These are phyloP conservation scores for Leptoxyphium fumago DNA, from an alignment of 2,329 filamentous ascomycete genomes.

Conservation along the genomic window DNA sequence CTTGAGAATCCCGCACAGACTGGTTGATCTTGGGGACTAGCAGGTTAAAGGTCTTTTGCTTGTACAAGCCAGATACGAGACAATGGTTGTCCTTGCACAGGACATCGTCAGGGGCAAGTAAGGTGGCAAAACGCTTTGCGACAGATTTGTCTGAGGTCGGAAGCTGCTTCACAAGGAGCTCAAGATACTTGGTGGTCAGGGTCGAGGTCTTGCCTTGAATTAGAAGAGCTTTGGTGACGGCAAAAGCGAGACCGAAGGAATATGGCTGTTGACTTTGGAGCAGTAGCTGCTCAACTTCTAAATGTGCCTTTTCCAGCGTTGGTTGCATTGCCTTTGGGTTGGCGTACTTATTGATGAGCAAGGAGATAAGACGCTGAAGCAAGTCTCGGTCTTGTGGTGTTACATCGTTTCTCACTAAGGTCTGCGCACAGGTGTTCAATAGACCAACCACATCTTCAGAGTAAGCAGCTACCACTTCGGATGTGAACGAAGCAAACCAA, in stretches of 20 bases:
- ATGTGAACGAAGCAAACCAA: conserved; percentile 18
- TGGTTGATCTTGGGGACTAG: conserved; percentile 42
- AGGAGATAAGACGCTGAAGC: conserved; percentile 28
- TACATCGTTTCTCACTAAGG: conserved; percentile 9
- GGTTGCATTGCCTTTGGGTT: conserved; percentile 24
- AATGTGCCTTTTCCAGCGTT: conserved; percentile 13
- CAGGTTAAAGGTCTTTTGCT: conserved; percentile 48
- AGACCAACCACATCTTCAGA: conserved; percentile 11
- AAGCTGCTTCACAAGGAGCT: conserved; percentile 35
- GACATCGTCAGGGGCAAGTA: conserved; percentile 47
- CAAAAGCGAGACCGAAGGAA: conserved; percentile 42
- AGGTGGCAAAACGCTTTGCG: conserved; percentile 42
- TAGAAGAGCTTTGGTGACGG: conserved; percentile 45
- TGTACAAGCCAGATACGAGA: conserved; percentile 45
- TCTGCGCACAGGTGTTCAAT: conserved; percentile 10
- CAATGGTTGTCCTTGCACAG: conserved; percentile 47
- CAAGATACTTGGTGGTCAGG: conserved; percentile 27
- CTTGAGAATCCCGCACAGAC: conserved; percentile 32
- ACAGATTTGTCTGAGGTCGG: conserved; percentile 30
- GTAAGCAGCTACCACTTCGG: conserved; percentile 14
- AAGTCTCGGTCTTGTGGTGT: conserved; percentile 17
- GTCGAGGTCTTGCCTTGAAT: conserved; percentile 37
- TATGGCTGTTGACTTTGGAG: conserved; percentile 20
- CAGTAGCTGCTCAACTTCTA: conserved; percentile 26
- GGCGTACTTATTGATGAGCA: conserved; percentile 35